Evolutionary conservation across 768 basidiomycete species (phyloP), one percentile per base, ranked within the genome.

Genomic region (Tulasnella sp.): DNA sequence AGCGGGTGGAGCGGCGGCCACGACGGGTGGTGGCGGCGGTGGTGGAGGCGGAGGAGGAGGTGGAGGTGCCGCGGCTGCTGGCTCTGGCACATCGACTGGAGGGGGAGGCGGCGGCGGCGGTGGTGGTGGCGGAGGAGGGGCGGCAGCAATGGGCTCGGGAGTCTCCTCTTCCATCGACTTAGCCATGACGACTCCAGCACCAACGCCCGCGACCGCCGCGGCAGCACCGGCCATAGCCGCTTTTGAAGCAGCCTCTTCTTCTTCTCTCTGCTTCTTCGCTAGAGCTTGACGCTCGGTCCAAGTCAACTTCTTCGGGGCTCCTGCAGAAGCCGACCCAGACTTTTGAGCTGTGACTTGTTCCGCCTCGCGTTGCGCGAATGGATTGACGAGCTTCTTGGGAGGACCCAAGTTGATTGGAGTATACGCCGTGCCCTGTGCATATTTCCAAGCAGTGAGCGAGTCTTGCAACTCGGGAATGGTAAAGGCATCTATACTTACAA

Each of bases 261-360:
- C 95, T 81, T 92, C 94, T 21, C 89, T 87, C 82, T 95, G 93
- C 83, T 92, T 92, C 88, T 96, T 97, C 0, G 95, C 93, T n/a
- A 92, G 86, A 0, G 94, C 96, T 84, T 98, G 97, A 31, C 97
- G 89, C 84, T 99, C 94, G 79, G 90, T 93, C 97, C 97, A 99
- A 0, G 97, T 97, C 81, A 97, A 85, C 85, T 95, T 97, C 87
- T 94, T 94, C 0, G 87, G 79, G 0, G 88, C 90, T 31, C 86
- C 86, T 4, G 80, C 74, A n/a, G n/a, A n/a, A 16, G 10, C 79
- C 24, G 44, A 71, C 0, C 38, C 40, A 52, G 79, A 42, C 38
- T 77, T 80, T 42, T 74, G 82, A 10, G 83, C 81, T n/a, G 81
- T 81, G 5, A 82, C 82, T 0, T 85, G 80, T 86, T 81, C 79